Evolutionary conservation across 805 yeast species (phyloP).

Genomic region (Peterozyma xylosa): DNA sequence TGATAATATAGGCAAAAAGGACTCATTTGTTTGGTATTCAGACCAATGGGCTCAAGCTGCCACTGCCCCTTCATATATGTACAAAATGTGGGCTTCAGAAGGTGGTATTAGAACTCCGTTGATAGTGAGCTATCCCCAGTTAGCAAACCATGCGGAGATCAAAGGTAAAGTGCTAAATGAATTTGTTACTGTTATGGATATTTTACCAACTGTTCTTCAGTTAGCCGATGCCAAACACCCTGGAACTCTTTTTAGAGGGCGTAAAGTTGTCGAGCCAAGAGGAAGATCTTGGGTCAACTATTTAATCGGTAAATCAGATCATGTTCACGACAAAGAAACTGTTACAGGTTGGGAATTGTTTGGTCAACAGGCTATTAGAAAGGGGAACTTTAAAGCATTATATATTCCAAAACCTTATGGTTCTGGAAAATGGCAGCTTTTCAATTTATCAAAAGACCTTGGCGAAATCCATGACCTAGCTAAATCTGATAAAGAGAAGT

Average conservation of each 20-base stretch:
- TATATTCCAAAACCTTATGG: conserved; percentile 44
- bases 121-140: too few species aligned
- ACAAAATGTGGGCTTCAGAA: too few species aligned
- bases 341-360: conserved; percentile 53
- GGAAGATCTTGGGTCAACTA: conserved; percentile 39
- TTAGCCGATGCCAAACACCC: conserved; percentile 39
- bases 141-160: too few species aligned
- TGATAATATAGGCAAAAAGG: conserved; percentile 39
- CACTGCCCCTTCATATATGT: too few species aligned
- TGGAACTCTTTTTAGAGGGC: conserved; percentile 29
- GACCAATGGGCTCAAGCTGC: too few species aligned
- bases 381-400: conserved; percentile 40
- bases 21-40: too few species aligned
- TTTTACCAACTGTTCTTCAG: conserved; percentile 47
- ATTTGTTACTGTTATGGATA: conserved; percentile 54
- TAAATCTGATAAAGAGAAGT: conserved; percentile 23
- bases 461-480: conserved; percentile 45
- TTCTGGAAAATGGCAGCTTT: conserved; percentile 41
- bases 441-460: conserved; percentile 33
- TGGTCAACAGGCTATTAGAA: conserved; percentile 48
- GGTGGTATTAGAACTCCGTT: too few species aligned
- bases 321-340: conserved; percentile 32
- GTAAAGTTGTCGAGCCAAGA: conserved; percentile 33
- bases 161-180: conserved; percentile 26
- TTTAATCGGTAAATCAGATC: conserved; percentile 19